phyloP scores from a whole-genome alignment of 331 rosid species.

The Pyracantha coccinea region DNA sequence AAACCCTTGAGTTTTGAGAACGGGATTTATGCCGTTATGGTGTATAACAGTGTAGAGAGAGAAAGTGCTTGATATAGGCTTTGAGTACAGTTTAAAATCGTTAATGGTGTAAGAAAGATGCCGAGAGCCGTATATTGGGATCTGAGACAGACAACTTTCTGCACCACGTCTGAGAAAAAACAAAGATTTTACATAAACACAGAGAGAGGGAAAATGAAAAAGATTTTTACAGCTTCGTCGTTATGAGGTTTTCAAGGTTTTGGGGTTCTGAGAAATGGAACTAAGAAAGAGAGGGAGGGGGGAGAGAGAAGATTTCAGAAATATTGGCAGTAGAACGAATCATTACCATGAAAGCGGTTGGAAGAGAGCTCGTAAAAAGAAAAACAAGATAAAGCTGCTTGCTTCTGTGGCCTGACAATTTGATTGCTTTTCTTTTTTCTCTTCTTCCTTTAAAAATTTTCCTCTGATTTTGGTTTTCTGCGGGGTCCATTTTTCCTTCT shows the following conservation, averaged over 20 bases:
- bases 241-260: constrained; percentile 9
- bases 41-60: not conserved
- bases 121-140: constrained; percentile 53
- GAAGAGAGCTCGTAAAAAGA: constrained; percentile 52
- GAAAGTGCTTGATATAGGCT: not conserved
- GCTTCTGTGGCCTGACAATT: constrained; percentile 32
- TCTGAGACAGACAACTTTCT: constrained; percentile 78
- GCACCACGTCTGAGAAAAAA: constrained; percentile 47
- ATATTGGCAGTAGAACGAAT: constrained; percentile 28
- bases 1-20: not conserved
- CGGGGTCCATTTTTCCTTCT: not conserved
- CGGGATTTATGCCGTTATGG: not conserved
- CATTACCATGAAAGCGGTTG: constrained; percentile 64
- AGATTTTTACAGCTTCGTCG: not conserved
- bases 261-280: not conserved
- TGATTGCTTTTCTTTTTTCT: not conserved
- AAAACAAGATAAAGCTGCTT: constrained; percentile 43
- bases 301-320: not conserved
- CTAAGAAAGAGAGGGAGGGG: too few relatives aligned
- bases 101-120: constrained; percentile 18
- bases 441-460: not conserved
- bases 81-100: constrained; percentile 17
- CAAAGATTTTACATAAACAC: constrained; percentile 60
- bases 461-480: not conserved
- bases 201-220: constrained; percentile 8